Base-by-base conservation (phyloP, 2,329 filamentous ascomycete species). In the Colletotrichum endophyticum region DNA sequence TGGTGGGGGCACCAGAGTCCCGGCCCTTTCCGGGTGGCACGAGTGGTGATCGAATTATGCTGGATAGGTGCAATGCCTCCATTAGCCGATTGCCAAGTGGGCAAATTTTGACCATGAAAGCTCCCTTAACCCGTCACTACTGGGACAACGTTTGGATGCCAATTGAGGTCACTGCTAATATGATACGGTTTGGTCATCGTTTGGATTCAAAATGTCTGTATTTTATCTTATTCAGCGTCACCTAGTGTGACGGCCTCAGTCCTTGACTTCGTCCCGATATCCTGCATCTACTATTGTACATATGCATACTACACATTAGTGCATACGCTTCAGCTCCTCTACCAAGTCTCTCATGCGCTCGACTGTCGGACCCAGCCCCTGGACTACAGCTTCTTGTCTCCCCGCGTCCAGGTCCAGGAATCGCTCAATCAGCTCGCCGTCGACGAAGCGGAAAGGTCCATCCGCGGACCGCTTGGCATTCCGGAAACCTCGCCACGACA, bases 341-440 rank as follows among this genome's bases (percentile, higher is more conserved):
- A 94, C 87, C 70, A 92, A 80, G 68, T 90, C 90, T 66, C 92
- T 87, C 85, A 94, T 90, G 87, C 92, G 83, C 84, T 93, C 89
- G 78, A 95, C 84, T 87, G 87, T 91, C 78, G 87, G 92, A 71
- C 87, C 94, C 78, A 89, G 88, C 66, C 87, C 92, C 83, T 88
- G 83, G 73, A 87, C 92, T 66, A 91, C 87, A 71, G 85, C 83
- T 79, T 86, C 87, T 84, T 93, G 92, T 56, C 85, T 85, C 49
- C 87, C 87, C 72, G 93, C 92, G 62, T 91, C 88, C 78, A 95
- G 87, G 78, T 96, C 93, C 79, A 99, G 84, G 82, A 98, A 98
- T 68, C 92, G 86, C 85, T 99, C 96, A 15, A 99, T 89, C 80
- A 99, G 88, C 83, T 98, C 96, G 0, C 96, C 97, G 81, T 99